A percentile compares a stretch with the other conserved stretches of the same genome.
Evolutionary conservation across 805 yeast species (phyloP).

Genomic region (Zygosaccharomyces siamensis): DNA sequence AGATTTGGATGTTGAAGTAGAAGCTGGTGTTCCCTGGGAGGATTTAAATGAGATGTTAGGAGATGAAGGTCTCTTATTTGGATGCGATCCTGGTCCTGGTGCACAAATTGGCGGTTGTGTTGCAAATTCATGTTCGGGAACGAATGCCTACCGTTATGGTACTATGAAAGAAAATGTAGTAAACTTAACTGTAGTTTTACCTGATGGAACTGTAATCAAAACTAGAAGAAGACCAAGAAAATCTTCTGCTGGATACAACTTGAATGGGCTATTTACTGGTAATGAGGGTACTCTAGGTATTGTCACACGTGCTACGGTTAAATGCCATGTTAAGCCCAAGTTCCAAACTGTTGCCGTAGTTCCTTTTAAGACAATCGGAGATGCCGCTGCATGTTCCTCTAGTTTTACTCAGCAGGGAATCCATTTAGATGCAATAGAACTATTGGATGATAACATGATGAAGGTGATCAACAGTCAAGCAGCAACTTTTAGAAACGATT

Average conservation of each 20-base stretch:
- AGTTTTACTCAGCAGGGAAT: conserved; percentile 58
- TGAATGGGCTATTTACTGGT: conserved; percentile 71
- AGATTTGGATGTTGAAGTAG: conserved; percentile 69
- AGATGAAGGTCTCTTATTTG: conserved; percentile 54
- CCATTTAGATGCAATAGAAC: conserved; percentile 68
- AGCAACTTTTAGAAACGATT: conserved; percentile 43
- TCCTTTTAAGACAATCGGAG: conserved; percentile 59
- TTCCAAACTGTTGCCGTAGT: conserved; percentile 65
- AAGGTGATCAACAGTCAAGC: conserved; percentile 55
- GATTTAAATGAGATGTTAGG: conserved; percentile 50
- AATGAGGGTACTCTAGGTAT: conserved; percentile 78
- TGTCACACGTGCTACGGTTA: conserved; percentile 71
- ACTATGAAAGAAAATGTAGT: conserved; percentile 74
- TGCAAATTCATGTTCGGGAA: conserved; percentile 74
- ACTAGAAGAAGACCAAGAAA: conserved; percentile 73
- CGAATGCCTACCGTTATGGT: conserved; percentile 74
- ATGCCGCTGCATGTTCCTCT: conserved; percentile 68
- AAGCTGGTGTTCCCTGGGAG: conserved; percentile 80
- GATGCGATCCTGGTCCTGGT: conserved; percentile 78
- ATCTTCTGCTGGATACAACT: conserved; percentile 73
- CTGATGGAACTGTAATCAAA: conserved; percentile 74
- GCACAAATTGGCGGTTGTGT: conserved; percentile 78
- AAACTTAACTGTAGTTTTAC: conserved; percentile 65
- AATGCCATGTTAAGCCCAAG: conserved; percentile 59
- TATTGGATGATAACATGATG: conserved; percentile 71